These are phyloP conservation scores for Meyerozyma elateridarum DNA, from an alignment of 1,139 yeast genomes.

Conservation along the genomic window DNA sequence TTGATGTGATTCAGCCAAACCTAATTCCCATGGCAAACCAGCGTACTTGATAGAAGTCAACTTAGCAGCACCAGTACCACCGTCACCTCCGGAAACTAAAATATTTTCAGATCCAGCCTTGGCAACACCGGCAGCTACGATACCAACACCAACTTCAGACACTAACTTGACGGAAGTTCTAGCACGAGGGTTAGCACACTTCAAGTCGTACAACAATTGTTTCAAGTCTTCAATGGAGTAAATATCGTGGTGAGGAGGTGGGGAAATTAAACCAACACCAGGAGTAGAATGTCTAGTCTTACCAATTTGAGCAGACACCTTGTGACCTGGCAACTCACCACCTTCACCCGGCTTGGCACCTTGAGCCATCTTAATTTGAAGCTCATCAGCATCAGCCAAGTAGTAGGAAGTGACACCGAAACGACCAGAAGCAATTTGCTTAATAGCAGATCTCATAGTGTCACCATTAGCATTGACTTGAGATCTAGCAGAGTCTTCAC, in stretches of 20 bases:
- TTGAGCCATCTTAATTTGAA: constrained; percentile 98
- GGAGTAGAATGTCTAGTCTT: constrained; percentile 96
- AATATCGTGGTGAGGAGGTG: constrained; percentile 98
- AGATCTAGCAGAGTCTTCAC: constrained; percentile 94
- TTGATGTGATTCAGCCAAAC: constrained; percentile 97
- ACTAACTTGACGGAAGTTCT: constrained; percentile 95
- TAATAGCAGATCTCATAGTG: constrained; percentile 96
- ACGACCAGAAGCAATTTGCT: constrained; percentile 97
- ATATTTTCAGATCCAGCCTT: constrained; percentile 98
- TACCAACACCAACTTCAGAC: constrained; percentile 98
- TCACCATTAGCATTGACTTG: constrained; percentile 80
- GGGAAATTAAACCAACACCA: constrained; percentile 94
- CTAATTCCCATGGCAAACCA: constrained; percentile 98
- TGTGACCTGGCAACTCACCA: constrained; percentile 96
- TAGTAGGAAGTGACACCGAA: constrained; percentile 96
- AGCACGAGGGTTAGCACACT: constrained; percentile 95
- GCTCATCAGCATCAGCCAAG: constrained; percentile 93
- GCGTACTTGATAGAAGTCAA: constrained; percentile 97
- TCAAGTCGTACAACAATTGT: constrained; percentile 92
- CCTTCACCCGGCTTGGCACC: constrained; percentile 99
- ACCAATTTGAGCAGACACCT: constrained; percentile 84
- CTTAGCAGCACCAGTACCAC: constrained; percentile 99
- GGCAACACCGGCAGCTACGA: constrained; percentile 98
- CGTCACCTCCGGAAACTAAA: constrained; percentile 94
- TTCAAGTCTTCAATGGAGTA: constrained; percentile 97